Evolutionary conservation across 148 eudicot species (phyloP).

Genomic region (Beta vulgaris): DNA sequence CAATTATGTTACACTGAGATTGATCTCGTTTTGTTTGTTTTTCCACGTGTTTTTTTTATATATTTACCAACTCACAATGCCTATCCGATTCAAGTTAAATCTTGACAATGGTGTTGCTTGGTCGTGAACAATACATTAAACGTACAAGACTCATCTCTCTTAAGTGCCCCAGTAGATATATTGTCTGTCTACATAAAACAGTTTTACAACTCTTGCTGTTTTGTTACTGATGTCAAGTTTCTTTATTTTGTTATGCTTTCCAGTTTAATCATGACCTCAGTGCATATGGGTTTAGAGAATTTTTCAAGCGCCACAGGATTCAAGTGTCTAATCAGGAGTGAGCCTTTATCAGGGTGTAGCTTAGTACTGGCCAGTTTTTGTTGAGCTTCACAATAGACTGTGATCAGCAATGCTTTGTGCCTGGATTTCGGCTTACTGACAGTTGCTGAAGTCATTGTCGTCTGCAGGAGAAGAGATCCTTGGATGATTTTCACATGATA

Average conservation of each 20-base stretch:
- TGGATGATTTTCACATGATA: too few relatives aligned
- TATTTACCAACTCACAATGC: background rate
- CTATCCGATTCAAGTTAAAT: background rate
- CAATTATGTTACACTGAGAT: too few relatives aligned
- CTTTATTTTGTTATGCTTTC: background rate
- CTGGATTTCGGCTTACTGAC: background rate
- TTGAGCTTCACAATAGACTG: background rate
- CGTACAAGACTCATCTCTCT: background rate
- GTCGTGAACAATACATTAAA: background rate
- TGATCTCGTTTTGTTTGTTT: background rate
- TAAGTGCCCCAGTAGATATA: background rate
- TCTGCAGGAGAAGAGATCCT: background rate
- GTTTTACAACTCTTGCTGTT: background rate
- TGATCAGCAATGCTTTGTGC: background rate
- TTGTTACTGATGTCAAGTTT: constrained; percentile 17
- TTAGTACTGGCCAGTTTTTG: background rate
- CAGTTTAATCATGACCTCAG: constrained; percentile 83
- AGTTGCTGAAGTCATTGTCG: background rate
- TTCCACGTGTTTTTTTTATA: background rate
- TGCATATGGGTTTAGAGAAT: constrained; percentile 78
- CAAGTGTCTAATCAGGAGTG: constrained; percentile 37
- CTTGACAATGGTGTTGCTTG: background rate
- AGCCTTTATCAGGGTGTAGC: background rate
- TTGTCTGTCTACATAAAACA: too few relatives aligned
- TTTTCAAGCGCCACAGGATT: constrained; percentile 62